These are phyloP conservation scores for Schoenoplectus tabernaemontani DNA, from an alignment of 202 grass and related monocot species.

Conservation along the genomic window DNA sequence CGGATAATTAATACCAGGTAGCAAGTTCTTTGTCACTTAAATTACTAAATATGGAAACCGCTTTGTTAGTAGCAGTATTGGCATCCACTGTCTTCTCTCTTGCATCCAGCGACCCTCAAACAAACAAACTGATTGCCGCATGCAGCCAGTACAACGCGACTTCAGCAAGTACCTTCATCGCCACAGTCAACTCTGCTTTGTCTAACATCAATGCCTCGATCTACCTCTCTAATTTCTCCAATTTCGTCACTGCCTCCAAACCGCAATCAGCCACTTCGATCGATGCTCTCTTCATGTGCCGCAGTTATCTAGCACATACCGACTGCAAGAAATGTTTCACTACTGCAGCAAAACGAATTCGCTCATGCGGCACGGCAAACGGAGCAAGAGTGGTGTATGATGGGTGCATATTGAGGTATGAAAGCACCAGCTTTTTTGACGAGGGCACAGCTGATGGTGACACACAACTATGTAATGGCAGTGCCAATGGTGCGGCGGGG, in stretches of 20 bases:
- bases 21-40: too few species aligned
- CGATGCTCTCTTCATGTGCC: constrained; percentile 60
- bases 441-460: constrained; percentile 46
- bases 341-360: constrained; percentile 26
- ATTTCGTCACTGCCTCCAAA: too few species aligned
- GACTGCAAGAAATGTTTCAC: constrained; percentile 53
- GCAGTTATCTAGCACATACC: constrained; percentile 32
- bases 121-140: constrained; percentile 41
- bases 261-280: constrained; percentile 27
- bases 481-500: not conserved
- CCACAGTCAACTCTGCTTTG: too few species aligned
- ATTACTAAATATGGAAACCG: too few species aligned
- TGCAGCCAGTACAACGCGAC: constrained; percentile 70
- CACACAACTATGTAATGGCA: constrained; percentile 40
- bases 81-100: too few species aligned
- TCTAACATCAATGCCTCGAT: too few species aligned
- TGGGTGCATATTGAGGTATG: constrained; percentile 71
- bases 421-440: constrained; percentile 54
- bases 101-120: constrained; percentile 34
- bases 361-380: too few species aligned
- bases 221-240: too few species aligned
- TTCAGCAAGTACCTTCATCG: too few species aligned
- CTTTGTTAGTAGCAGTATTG: not conserved
- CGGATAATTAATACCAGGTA: too few species aligned
- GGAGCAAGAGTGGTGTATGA: constrained; percentile 58